Conservation (phyloP, 2,329 filamentous ascomycete species). For the Penicillium sp. region DNA sequence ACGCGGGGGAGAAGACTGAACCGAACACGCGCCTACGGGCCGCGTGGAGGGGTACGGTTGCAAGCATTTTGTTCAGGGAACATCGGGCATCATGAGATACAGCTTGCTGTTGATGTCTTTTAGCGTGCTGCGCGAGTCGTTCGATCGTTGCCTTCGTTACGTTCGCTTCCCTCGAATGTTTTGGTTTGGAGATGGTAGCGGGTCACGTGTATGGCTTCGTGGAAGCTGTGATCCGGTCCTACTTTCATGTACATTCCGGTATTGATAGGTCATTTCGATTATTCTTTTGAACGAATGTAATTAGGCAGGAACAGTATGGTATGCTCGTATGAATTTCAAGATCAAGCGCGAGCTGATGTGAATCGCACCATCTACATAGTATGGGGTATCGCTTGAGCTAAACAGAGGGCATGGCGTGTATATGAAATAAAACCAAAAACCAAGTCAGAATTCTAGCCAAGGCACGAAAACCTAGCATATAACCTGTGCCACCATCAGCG, state of each 20-base stretch:
- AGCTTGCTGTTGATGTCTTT: background rate
- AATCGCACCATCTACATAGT: conserved; percentile 6
- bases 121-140: background rate
- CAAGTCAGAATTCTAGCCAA: background rate
- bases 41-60: conserved; percentile 24
- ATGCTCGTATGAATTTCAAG: background rate
- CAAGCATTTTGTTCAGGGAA: conserved; percentile 24
- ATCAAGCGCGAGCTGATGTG: background rate
- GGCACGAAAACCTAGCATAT: background rate
- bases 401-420: background rate
- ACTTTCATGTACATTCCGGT: background rate
- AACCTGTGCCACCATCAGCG: background rate
- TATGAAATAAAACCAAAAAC: background rate
- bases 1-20: conserved; percentile 43
- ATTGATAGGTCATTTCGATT: background rate
- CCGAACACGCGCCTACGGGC: conserved; percentile 42
- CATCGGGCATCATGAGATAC: conserved; percentile 15
- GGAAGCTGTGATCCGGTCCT: background rate
- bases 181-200: background rate
- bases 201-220: background rate
- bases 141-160: background rate
- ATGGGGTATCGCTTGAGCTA: conserved; percentile 9
- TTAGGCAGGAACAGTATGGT: background rate
- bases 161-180: conserved; percentile 3
- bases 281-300: background rate